Evolutionary conservation across 176 grass and related monocot species (phyloP).

Genomic region (Triticum dicoccoides): DNA sequence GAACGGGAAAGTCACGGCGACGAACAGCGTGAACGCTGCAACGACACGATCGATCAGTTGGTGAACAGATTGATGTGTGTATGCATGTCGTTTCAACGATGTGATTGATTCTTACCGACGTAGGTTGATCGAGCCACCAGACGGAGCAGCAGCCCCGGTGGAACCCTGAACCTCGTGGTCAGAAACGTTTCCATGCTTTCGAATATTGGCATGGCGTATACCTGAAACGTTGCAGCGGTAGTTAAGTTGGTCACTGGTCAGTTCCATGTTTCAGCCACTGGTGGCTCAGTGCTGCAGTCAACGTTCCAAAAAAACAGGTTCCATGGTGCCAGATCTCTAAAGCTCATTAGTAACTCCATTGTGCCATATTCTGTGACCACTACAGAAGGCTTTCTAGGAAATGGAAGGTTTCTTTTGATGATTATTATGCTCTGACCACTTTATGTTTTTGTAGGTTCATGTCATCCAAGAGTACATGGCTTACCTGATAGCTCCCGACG

Average conservation of each 20-base stretch:
- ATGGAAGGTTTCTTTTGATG: background rate
- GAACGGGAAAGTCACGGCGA: conserved; percentile 78
- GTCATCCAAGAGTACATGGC: background rate
- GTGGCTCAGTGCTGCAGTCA: background rate
- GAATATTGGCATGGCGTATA: conserved; percentile 76
- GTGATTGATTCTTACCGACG: conserved; percentile 34
- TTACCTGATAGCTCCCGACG: conserved; percentile 67
- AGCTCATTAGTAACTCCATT: background rate
- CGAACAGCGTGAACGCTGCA: conserved; percentile 65
- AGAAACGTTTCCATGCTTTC: conserved; percentile 57
- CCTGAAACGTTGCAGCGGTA: background rate
- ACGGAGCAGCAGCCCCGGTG: conserved; percentile 43
- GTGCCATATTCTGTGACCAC: conserved; percentile 4
- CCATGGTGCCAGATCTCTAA: conserved; percentile 2
- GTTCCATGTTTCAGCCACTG: background rate
- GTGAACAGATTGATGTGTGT: background rate
- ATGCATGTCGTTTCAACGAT: background rate
- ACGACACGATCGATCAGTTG: background rate
- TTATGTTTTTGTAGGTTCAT: background rate
- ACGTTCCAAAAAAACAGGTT: background rate
- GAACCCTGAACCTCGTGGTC: conserved; percentile 53
- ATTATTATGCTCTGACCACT: background rate
- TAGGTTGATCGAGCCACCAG: conserved; percentile 58
- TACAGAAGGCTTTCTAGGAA: background rate
- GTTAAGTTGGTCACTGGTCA: background rate